Conservation (phyloP, 148 eudicot genomes). For the Mesembryanthemum crystallinum region DNA sequence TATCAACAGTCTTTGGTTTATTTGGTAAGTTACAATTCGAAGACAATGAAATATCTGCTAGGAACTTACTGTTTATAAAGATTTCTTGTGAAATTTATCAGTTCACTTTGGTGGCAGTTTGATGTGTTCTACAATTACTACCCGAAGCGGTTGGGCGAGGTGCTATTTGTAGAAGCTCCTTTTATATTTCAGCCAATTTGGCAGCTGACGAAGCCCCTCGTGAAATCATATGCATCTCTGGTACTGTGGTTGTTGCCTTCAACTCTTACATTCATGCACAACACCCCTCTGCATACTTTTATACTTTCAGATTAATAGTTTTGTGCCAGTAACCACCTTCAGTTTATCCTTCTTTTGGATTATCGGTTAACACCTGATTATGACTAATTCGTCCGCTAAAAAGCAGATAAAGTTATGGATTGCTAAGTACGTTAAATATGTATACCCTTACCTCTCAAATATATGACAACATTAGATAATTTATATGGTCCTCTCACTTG, state of each 20-base stretch:
- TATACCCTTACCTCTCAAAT: neutral
- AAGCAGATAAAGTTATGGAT: neutral
- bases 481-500: too few relatives aligned
- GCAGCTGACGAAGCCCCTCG: conserved; percentile 77
- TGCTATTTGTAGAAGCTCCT: conserved; percentile 90
- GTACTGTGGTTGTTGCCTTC: conserved; percentile 32
- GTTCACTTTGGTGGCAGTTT: conserved; percentile 54
- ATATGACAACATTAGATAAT: neutral
- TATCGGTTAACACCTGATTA: neutral
- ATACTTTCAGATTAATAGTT: neutral
- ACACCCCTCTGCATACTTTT: neutral
- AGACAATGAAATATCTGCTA: neutral
- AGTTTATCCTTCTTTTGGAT: neutral
- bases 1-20: neutral
- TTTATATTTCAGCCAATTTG: conserved; percentile 83
- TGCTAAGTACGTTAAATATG: neutral
- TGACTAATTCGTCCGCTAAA: neutral
- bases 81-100: neutral
- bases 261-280: neutral
- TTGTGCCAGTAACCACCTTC: neutral
- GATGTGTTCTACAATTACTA: conserved; percentile 88
- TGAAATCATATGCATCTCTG: conserved; percentile 83
- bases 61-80: neutral
- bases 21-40: neutral
- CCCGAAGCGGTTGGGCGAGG: conserved; percentile 74